Evolutionary conservation across 2,329 filamentous ascomycete species (phyloP).

Genomic region (Aspergillus proliferans): DNA sequence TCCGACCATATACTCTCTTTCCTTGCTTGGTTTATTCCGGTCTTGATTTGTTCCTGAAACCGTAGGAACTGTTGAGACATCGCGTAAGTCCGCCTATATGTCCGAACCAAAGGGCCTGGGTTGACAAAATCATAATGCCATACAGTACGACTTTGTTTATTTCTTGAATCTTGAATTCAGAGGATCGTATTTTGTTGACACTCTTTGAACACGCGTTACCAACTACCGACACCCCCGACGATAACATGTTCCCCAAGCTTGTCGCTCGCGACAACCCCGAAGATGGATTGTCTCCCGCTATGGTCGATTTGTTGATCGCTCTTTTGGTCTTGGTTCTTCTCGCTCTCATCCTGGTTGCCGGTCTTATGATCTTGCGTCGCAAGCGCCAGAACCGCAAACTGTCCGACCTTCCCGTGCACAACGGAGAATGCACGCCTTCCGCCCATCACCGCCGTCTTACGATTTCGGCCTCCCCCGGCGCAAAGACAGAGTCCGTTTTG

Average conservation of each 20-base stretch:
- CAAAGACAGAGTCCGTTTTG: conserved; percentile 63
- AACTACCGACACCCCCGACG: conserved; percentile 13
- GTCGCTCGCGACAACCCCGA: conserved; percentile 44
- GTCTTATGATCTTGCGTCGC: conserved; percentile 67
- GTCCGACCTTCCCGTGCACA: conserved; percentile 60
- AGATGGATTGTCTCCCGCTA: conserved; percentile 51
- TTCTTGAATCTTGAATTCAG: background rate
- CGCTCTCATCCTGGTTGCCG: conserved; percentile 60
- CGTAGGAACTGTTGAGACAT: conserved; percentile 2
- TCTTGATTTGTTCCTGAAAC: background rate
- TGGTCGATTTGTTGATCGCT: conserved; percentile 71
- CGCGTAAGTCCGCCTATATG: conserved; percentile 7
- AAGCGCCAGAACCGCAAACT: conserved; percentile 49
- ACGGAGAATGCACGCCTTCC: conserved; percentile 47
- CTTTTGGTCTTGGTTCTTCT: conserved; percentile 73
- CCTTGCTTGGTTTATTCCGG: background rate
- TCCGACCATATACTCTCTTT: conserved; percentile 13
- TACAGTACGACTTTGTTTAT: conserved; percentile 9
- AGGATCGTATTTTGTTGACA: too few relatives aligned
- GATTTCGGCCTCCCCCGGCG: conserved; percentile 45
- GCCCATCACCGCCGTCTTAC: conserved; percentile 52
- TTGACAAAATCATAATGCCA: too few relatives aligned
- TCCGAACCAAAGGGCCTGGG: background rate
- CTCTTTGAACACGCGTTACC: background rate
- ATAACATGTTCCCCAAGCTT: conserved; percentile 41